Conservation (phyloP, 257 asterid genomes). For the Penstemon eatonii region DNA sequence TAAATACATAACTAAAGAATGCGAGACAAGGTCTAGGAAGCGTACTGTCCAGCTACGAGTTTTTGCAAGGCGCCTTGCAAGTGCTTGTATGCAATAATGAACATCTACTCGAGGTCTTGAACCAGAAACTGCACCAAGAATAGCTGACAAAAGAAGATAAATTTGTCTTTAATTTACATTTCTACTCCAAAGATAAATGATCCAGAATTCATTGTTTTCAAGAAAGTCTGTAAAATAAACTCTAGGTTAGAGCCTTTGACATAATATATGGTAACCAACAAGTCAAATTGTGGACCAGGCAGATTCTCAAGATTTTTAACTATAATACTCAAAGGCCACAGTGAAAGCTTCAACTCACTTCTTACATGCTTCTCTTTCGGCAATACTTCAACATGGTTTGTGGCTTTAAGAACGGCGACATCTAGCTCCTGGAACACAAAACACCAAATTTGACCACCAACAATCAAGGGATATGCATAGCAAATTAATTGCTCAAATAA, state of each 20-base stretch:
- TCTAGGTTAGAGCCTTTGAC: background rate
- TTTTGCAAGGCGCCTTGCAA: conserved; percentile 68
- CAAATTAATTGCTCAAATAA: conserved; percentile 1
- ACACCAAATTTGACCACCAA: background rate
- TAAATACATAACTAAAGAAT: background rate
- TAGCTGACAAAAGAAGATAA: conserved; percentile 40
- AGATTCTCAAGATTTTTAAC: background rate
- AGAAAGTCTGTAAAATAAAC: background rate
- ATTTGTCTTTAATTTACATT: background rate
- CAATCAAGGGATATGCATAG: conserved; percentile 8
- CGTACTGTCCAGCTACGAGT: conserved; percentile 78
- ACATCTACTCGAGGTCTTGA: conserved; percentile 83
- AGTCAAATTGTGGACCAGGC: background rate
- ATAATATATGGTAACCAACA: background rate
- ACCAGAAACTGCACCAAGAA: conserved; percentile 65
- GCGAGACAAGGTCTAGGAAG: conserved; percentile 24
- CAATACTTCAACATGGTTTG: conserved; percentile 64
- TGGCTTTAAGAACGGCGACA: conserved; percentile 78
- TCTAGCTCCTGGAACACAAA: conserved; percentile 53
- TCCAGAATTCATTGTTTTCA: conserved; percentile 11
- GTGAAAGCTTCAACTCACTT: conserved; percentile 49
- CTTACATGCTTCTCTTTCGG: conserved; percentile 82
- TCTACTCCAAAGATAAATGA: conserved; percentile 14
- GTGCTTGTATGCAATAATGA: conserved; percentile 64
- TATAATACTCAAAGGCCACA: background rate